Base-by-base conservation (phyloP, 805 yeast genomes). In the Zygosaccharomyces lentus region DNA sequence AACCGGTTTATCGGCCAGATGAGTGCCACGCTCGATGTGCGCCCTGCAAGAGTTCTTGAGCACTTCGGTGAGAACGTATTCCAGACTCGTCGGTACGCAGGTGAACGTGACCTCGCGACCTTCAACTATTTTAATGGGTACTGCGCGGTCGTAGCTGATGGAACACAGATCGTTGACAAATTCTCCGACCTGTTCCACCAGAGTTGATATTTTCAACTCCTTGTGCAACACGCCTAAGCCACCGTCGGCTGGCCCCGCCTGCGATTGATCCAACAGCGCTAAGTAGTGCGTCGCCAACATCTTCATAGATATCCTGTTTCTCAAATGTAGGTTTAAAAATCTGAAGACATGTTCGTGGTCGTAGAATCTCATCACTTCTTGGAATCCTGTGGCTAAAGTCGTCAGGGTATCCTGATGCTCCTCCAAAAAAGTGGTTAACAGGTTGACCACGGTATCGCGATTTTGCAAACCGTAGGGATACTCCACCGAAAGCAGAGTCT, bases 11-110 rank as follows among this genome's bases (percentile, higher is more conserved):
- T 60, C 59, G 2, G 54, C 50, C 9, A 49, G 41, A 19, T 54
- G 64, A 23, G 51, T 48, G 6, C 50, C 55, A 9, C 78, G 78
- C 62, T 91, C 98, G 43, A 91, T 83, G 45, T 86, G 89, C 0
- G 99, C 96, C 45, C 96, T 70, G 51, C 84, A 81, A 5, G 96
- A 78, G 65, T 91, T 91, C 66, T 91, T 91, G 55, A 91, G 73
- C 16, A 91, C 68, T 67, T 91, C 99, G 17, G 87, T 87, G 46
- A 89, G 71, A 40, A 91, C 80, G 60, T 93, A 91, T 61, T 91
- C 96, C 43, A 93, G 65, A 61, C 90, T 96, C 37, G 83, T 82
- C 16, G 93, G 87, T 36, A 91, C 84, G 63, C 88, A 91, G 0
- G 96, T 91, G 61, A 90, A 80, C 19, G 69, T 67, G 12, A 86